Evolutionary conservation across 2,329 filamentous ascomycete genomes (phyloP).

Genomic region (Phialocephala subalpina): DNA sequence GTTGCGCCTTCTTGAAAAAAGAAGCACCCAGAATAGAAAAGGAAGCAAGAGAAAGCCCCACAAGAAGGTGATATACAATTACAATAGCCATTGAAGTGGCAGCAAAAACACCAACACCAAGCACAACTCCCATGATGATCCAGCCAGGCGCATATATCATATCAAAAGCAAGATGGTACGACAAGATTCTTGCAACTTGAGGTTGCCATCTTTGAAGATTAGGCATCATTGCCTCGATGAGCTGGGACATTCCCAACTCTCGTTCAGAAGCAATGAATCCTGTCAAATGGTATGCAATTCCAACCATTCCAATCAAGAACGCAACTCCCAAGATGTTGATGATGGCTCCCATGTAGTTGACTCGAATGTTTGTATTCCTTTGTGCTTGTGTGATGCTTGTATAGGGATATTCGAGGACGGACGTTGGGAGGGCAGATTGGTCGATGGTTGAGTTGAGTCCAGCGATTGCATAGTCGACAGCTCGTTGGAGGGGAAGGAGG

Average conservation of each 20-base stretch:
- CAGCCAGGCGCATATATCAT: conserved; percentile 83
- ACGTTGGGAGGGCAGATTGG: conserved; percentile 49
- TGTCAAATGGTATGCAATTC: conserved; percentile 85
- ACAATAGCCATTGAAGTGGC: conserved; percentile 71
- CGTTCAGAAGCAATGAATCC: conserved; percentile 87
- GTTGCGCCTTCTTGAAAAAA: conserved; percentile 87
- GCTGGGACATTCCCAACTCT: conserved; percentile 85
- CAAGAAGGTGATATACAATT: conserved; percentile 76
- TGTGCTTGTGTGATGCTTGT: conserved; percentile 76
- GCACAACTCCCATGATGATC: conserved; percentile 76
- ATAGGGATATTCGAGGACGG: conserved; percentile 76
- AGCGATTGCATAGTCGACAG: conserved; percentile 78
- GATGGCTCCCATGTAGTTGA: conserved; percentile 75
- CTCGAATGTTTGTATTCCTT: conserved; percentile 69
- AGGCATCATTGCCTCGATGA: conserved; percentile 92
- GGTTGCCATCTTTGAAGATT: conserved; percentile 77
- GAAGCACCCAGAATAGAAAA: conserved; percentile 83
- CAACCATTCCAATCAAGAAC: conserved; percentile 81
- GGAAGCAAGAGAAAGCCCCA: conserved; percentile 80
- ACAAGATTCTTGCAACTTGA: conserved; percentile 78
- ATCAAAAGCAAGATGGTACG: conserved; percentile 83
- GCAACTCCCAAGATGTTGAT: conserved; percentile 80
- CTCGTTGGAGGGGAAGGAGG: conserved; percentile 78
- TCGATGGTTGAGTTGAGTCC: conserved; percentile 54
- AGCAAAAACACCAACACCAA: conserved; percentile 69